Base-by-base conservation (phyloP, 2,329 filamentous ascomycete species). In the Alternaria atra region DNA sequence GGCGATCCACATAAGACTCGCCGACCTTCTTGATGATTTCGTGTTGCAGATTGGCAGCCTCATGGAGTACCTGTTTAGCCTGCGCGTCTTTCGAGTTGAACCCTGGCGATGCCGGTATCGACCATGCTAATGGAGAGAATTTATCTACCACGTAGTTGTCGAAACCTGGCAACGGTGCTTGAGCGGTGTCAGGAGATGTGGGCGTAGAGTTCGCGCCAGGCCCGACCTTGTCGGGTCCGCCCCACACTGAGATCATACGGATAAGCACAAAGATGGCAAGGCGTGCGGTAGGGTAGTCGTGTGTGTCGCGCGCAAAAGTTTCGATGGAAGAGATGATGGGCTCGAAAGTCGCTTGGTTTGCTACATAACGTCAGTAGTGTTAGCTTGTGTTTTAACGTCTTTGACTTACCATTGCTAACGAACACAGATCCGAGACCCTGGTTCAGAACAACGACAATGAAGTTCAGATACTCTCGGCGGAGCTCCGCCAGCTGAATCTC, bases 401-500 rank as follows among this genome's bases (percentile, higher is more conserved):
- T 32, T 4, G n/a, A 43, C 82, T 78, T 79, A 86, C 84, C 76
- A 73, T 92, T 89, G 73, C 93, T 97, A 65, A 99, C 91, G 42
- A 99, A 89, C 12, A 98, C 93, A 27, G 90, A 87, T 9, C 91
- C 93, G 5, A 99, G 87, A 56, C 96, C 92, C 75, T 99, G 96
- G 77, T 92, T 92, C 37, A 99, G 81, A 60, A 99, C 93, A 58
- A 97, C 90, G 52, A 93, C 88, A 64, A 99, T 83, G 78, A 99
- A 98, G 56, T 93, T 93, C n/a, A 99, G 85, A 72, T 97, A 99
- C 75, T 99, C 94, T 65, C 93, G 88, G 69, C 94, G 91, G 62
- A 99, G 84, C 80, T 98, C 95, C 15, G 88, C 90, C 54, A 98
- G 86, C 79, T 99, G 94, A 61, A 99, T 96, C 79, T 97, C 93